Conservation (phyloP, 257 asterid genomes). For the Coffea eugenioides region DNA sequence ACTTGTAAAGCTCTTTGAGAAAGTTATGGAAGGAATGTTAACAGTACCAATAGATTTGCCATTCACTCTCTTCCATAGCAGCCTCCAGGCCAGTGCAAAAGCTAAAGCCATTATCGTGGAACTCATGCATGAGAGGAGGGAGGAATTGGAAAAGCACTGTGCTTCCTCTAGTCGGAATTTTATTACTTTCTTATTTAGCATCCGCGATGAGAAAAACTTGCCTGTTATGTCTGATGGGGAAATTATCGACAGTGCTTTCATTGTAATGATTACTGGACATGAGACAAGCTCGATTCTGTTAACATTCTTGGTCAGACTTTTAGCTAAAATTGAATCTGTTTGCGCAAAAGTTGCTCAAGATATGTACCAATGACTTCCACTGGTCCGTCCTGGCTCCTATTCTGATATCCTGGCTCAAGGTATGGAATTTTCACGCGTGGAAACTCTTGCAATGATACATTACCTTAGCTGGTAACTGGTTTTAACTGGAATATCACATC, state of each 20-base stretch:
- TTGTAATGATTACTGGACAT: slow-evolving; percentile 31
- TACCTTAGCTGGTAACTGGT: slow-evolving; percentile 33
- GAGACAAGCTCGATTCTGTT: slow-evolving; percentile 31
- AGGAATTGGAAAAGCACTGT: neutral
- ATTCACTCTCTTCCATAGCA: slow-evolving; percentile 14
- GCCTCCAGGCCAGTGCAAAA: slow-evolving; percentile 15
- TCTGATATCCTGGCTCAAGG: slow-evolving; percentile 22
- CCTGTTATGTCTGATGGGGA: slow-evolving; percentile 18
- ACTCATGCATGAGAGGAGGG: slow-evolving; percentile 15
- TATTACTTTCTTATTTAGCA: slow-evolving; percentile 13
- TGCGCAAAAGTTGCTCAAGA: slow-evolving; percentile 10
- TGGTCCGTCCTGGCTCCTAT: neutral
- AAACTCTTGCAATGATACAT: slow-evolving; percentile 46
- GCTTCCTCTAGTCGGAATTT: slow-evolving; percentile 5
- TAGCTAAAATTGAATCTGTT: slow-evolving; percentile 25
- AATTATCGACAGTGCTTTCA: slow-evolving; percentile 14
- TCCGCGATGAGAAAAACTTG: neutral
- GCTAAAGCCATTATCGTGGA: slow-evolving; percentile 4
- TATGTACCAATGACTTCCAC: neutral
- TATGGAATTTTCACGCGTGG: slow-evolving; percentile 61
- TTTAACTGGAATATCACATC: slow-evolving; percentile 52
- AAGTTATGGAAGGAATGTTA: slow-evolving; percentile 12
- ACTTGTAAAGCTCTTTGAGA: slow-evolving; percentile 5
- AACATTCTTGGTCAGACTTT: slow-evolving; percentile 35
- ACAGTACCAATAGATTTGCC: slow-evolving; percentile 17